Conservation (phyloP, 768 basidiomycete genomes). For the Neoboletus brunneissimus region DNA sequence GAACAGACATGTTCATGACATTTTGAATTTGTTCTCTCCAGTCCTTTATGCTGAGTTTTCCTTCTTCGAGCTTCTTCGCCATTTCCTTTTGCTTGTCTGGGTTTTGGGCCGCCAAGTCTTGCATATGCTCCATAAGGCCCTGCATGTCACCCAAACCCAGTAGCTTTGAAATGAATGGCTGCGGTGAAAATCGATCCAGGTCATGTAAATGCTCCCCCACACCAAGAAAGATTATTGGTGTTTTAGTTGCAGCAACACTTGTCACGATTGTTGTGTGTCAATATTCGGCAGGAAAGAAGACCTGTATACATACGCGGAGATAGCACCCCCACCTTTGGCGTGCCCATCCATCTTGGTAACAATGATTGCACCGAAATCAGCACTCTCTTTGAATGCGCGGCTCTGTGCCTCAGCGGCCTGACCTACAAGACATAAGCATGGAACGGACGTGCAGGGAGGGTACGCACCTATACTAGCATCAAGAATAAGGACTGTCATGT, state of each 20-base stretch:
- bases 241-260: constrained; percentile 97
- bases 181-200: constrained; percentile 91
- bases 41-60: constrained; percentile 93
- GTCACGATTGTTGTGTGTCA: constrained; percentile 9
- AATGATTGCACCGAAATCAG: constrained; percentile 97
- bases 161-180: constrained; percentile 96
- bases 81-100: constrained; percentile 98
- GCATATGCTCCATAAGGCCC: constrained; percentile 98
- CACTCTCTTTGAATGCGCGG: constrained; percentile 95
- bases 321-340: constrained; percentile 98
- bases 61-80: constrained; percentile 96
- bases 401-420: constrained; percentile 98
- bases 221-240: constrained; percentile 97
- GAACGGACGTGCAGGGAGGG: neutral
- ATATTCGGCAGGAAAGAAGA: neutral
- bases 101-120: constrained; percentile 88
- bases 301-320: constrained; percentile 78
- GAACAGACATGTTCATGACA: constrained; percentile 93
- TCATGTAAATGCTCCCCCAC: constrained; percentile 98
- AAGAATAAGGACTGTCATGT: constrained; percentile 93
- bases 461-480: constrained; percentile 90
- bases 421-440: constrained; percentile 42
- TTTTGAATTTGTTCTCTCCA: constrained; percentile 98
- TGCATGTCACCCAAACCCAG: constrained; percentile 96
- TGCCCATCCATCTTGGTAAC: constrained; percentile 99